Evolutionary conservation across 225 moss, liverwort and hornwort genomes (phyloP), one percentile per base, ranked within the genome.

Genomic region (Antitrichia curtipendula): DNA sequence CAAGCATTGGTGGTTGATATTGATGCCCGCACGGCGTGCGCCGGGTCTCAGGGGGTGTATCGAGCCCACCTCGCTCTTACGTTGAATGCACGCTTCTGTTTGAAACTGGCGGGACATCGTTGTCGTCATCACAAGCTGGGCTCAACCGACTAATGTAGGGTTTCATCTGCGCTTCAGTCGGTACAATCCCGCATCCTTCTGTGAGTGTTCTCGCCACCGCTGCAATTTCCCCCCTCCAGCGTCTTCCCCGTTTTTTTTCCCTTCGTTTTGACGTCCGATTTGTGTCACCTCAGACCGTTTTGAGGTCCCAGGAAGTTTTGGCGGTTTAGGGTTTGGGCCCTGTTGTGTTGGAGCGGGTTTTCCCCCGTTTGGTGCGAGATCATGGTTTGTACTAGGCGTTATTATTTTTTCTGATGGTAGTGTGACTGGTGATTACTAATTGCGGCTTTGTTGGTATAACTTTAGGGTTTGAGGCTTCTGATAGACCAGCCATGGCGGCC

Each of bases 401-500:
- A 32, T 65, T 18, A 12, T 22, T 23, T 34, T 59, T 50, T 28
- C 22, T 59, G 27, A 41, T 45, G n/a, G 28, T 36, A 28, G 36
- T 17, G n/a, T 53, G 68, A 84, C 50, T 49, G 81, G 28, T 63
- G 78, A 47, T 64, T 66, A 63, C 68, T 86, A 43, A 83, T 60
- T 66, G 60, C 38, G 27, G 24, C 9, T 49, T 87, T 83, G 27
- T 45, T 32, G 38, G 63, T n/a, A 53, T 62, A 56, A 36, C 14
- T 29, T 65, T 84, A 90, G 87, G 89, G 89, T 74, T 89, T 72
- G 87, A 78, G 60, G 40, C 41, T 74, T 60, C 78, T 75, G 43
- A 66, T 41, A 69, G 78, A 60, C 25, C 63, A 88, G 84, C 79
- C 43, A 92, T 92, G 94, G 93, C 92, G 56, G 84, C 90, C 70